Evolutionary conservation across 2,329 filamentous ascomycete species (phyloP).

Genomic region (Aspergillus pseudoviridinutans): DNA sequence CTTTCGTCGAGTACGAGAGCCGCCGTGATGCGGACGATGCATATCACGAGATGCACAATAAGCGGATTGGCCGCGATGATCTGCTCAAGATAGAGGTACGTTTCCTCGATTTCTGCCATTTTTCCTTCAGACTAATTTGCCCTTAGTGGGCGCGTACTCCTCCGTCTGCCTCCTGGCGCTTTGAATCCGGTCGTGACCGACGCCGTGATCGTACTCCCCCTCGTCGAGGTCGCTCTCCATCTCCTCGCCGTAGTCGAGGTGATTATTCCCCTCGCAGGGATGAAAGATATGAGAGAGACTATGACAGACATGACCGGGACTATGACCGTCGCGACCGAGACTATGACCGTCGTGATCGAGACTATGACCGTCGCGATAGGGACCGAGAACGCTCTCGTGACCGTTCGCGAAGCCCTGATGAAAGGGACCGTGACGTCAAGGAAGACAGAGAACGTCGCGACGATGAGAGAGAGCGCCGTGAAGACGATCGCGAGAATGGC

Average conservation of each 20-base stretch:
- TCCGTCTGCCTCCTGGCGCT: slow-evolving; percentile 96
- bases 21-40: slow-evolving; percentile 97
- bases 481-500: slow-evolving; percentile 67
- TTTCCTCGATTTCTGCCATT: slow-evolving; percentile 1
- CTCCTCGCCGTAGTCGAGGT: slow-evolving; percentile 54
- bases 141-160: slow-evolving; percentile 95
- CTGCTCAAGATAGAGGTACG: slow-evolving; percentile 94
- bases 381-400: slow-evolving; percentile 66
- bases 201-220: slow-evolving; percentile 68
- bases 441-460: slow-evolving; percentile 43
- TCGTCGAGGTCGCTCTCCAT: slow-evolving; percentile 62
- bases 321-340: slow-evolving; percentile 67
- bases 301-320: slow-evolving; percentile 67
- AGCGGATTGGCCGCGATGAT: slow-evolving; percentile 93
- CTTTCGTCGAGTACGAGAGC: slow-evolving; percentile 98
- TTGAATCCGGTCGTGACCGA: slow-evolving; percentile 81
- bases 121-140: slow-evolving; percentile 15
- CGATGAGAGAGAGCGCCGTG: slow-evolving; percentile 67
- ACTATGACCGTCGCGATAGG: slow-evolving; percentile 48
- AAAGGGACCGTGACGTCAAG: slow-evolving; percentile 50
- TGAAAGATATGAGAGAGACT: slow-evolving; percentile 74
- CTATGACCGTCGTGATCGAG: slow-evolving; percentile 58
- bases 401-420: slow-evolving; percentile 68
- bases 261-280: slow-evolving; percentile 88
- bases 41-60: slow-evolving; percentile 99